phyloP scores from a whole-genome alignment of 2,329 filamentous ascomycete species.

The Alternaria sp. region DNA sequence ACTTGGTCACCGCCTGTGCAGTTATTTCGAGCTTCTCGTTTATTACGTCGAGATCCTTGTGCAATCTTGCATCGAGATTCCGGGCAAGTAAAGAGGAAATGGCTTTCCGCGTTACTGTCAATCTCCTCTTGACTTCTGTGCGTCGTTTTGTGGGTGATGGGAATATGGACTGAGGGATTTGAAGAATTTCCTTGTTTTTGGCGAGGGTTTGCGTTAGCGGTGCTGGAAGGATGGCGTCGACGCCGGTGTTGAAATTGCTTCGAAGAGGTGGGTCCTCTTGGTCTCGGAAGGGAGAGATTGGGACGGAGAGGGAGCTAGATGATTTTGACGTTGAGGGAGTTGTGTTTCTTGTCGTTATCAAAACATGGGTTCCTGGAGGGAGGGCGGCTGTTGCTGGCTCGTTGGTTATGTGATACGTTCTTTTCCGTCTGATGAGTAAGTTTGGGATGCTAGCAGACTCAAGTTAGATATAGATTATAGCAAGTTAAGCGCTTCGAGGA shows the following conservation, averaged over 20 bases:
- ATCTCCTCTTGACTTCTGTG: neutral
- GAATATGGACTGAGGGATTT: neutral
- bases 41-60: neutral
- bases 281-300: neutral
- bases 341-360: neutral
- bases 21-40: neutral
- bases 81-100: neutral
- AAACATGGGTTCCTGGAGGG: neutral
- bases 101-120: neutral
- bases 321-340: neutral
- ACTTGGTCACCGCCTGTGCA: neutral
- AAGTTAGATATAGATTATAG: neutral
- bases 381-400: neutral
- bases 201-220: neutral
- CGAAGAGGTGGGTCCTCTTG: neutral
- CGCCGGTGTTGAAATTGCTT: neutral
- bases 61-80: neutral
- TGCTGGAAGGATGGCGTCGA: neutral
- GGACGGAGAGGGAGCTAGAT: neutral
- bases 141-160: neutral
- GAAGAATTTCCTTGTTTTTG: neutral
- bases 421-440: neutral
- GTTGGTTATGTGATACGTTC: neutral
- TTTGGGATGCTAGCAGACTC: neutral
- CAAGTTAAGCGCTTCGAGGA: neutral